A percentile compares a stretch with the other conserved stretches of the same genome.
Conservation (phyloP, 176 grass and related monocot species). For the Tillandsia leiboldiana region DNA sequence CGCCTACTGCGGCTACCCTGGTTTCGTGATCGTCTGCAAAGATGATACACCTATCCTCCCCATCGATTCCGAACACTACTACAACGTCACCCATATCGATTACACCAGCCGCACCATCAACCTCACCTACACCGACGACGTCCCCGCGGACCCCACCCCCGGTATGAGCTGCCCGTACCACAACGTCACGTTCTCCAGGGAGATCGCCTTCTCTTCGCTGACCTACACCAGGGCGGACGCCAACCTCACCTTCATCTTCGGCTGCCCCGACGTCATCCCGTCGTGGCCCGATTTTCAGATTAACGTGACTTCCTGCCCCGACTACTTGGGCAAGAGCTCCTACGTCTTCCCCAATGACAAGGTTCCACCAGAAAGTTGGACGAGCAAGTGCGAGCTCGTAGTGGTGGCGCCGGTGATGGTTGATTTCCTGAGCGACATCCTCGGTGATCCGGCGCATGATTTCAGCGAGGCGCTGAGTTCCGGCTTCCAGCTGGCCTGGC, state of each 20-base stretch:
- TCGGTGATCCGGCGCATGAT: neutral
- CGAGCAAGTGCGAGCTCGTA: neutral
- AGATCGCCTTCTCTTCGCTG: neutral
- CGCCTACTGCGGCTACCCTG: neutral
- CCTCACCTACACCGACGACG: neutral
- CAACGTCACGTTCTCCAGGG: neutral
- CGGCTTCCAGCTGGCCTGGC: neutral
- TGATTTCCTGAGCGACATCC: neutral
- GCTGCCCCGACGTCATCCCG: neutral
- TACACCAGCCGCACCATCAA: neutral
- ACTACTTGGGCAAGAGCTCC: accelerated
- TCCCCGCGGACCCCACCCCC: neutral
- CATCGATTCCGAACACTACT: neutral
- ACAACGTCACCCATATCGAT: neutral
- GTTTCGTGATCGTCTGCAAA: neutral
- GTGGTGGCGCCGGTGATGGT: neutral
- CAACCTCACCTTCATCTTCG: conserved; percentile 8
- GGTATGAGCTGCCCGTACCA: neutral
- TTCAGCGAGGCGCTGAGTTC: neutral
- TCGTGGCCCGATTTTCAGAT: no score
- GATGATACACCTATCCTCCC: neutral
- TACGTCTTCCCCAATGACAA: neutral
- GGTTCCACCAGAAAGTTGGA: no score
- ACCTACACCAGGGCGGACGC: neutral
- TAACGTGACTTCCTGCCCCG: neutral